Evolutionary conservation across 768 basidiomycete species (phyloP).

Genomic region (Mycena albidolilacea): DNA sequence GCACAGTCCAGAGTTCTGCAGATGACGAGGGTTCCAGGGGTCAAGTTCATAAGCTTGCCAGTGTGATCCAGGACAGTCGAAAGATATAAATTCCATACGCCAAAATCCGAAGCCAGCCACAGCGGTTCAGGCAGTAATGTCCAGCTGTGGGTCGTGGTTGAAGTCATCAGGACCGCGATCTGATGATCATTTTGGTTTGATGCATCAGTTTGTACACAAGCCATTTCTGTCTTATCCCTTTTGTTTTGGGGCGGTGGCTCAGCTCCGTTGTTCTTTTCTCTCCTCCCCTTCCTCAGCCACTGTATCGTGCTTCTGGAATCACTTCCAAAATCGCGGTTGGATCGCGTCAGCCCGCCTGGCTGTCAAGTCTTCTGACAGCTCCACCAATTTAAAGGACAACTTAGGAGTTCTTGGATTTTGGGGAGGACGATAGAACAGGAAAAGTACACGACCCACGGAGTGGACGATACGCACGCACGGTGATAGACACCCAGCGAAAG

Average conservation of each 20-base stretch:
- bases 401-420: neutral
- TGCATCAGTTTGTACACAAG: neutral
- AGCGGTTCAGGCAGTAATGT: too few relatives aligned
- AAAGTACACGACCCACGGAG: neutral
- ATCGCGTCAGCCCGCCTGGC: constrained; percentile 6
- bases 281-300: neutral
- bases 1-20: too few relatives aligned
- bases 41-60: too few relatives aligned
- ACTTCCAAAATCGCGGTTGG: constrained; percentile 1
- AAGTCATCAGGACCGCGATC: neutral
- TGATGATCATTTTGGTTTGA: neutral
- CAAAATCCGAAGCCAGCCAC: too few relatives aligned
- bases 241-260: constrained; percentile 15
- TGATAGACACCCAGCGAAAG: neutral
- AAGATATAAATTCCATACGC: too few relatives aligned
- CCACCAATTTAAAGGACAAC: neutral
- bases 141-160: too few relatives aligned
- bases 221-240: neutral
- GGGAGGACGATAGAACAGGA: neutral
- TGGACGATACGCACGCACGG: neutral
- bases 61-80: too few relatives aligned
- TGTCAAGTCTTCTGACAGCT: neutral
- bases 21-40: too few relatives aligned
- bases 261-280: neutral
- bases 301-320: neutral